These are phyloP conservation scores for Penicillium salamii DNA, from an alignment of 495 filamentous ascomycete genomes.

Conservation along the genomic window DNA sequence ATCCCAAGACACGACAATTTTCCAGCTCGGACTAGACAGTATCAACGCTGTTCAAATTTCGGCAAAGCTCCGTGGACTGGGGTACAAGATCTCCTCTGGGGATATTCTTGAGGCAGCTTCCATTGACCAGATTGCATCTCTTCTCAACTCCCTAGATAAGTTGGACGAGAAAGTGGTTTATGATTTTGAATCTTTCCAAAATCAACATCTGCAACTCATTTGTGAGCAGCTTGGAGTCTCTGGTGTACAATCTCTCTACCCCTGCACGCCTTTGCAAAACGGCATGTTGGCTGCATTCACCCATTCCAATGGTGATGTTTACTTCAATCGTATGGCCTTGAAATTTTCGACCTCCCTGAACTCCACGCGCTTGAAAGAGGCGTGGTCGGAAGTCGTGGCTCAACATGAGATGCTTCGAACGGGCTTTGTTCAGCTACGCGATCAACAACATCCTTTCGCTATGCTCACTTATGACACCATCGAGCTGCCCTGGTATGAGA, in stretches of 20 bases:
- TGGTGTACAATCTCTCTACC: conserved; percentile 28
- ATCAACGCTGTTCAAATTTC: conserved; percentile 58
- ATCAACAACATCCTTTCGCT: conserved; percentile 53
- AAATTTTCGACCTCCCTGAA: conserved; percentile 51
- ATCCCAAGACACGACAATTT: conserved; percentile 49
- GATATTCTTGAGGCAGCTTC: conserved; percentile 62
- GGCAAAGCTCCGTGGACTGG: conserved; percentile 56
- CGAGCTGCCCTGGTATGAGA: conserved; percentile 44
- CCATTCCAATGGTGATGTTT: conserved; percentile 59
- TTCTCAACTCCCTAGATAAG: conserved; percentile 16
- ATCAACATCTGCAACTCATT: conserved; percentile 54
- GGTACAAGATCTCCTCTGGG: conserved; percentile 55
- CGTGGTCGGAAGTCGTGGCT: conserved; percentile 56
- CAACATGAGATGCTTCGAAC: conserved; percentile 70
- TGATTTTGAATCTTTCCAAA: conserved; percentile 40
- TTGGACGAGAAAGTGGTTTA: conserved; percentile 15
- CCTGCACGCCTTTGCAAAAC: conserved; percentile 71
- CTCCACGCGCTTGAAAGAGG: conserved; percentile 47
- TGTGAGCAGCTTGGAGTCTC: conserved; percentile 17
- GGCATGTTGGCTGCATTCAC: conserved; percentile 77
- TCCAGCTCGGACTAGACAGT: conserved; percentile 43
- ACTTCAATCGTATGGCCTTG: conserved; percentile 77
- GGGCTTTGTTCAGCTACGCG: conserved; percentile 54
- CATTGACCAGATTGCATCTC: conserved; percentile 24
- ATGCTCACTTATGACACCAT: conserved; percentile 57